Percentiles rank a stretch among this genome's conserved stretches.
These are phyloP conservation scores for Orychophragmus violaceus DNA, from an alignment of 345 rosid species.

Conservation along the genomic window DNA sequence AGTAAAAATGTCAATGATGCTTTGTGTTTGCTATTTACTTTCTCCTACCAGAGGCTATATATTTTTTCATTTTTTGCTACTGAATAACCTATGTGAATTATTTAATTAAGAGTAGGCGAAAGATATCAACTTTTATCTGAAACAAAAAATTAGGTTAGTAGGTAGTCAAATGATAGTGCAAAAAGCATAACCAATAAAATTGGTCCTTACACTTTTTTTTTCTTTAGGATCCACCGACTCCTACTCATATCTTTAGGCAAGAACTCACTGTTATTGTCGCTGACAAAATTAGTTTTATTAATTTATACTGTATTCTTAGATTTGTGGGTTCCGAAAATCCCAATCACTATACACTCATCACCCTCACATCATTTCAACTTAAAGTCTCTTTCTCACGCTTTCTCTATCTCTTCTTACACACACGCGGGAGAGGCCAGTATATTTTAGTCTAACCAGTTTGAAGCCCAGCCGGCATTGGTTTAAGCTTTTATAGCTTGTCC, in stretches of 20 bases:
- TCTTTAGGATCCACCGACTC: constrained; percentile 19
- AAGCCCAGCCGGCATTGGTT: background rate
- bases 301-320: background rate
- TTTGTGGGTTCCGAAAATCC: constrained; percentile 14
- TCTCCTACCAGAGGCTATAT: background rate
- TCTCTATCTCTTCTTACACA: background rate
- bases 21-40: background rate
- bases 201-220: constrained; percentile 4
- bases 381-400: constrained; percentile 1
- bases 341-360: constrained; percentile 35
- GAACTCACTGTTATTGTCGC: constrained; percentile 18
- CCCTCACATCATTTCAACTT: constrained; percentile 11
- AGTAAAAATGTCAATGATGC: background rate
- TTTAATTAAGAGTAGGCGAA: background rate
- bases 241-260: constrained; percentile 9
- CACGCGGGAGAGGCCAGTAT: background rate
- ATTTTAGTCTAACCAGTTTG: background rate
- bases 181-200: constrained; percentile 10
- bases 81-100: background rate
- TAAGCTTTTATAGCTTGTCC: background rate
- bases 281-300: constrained; percentile 5
- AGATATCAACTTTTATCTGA: background rate
- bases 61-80: background rate
- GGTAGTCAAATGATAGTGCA: constrained; percentile 21
- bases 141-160: constrained; percentile 6